Base-by-base conservation (phyloP, 352 stramenopile genomes). In the Globisporangium polare region DNA sequence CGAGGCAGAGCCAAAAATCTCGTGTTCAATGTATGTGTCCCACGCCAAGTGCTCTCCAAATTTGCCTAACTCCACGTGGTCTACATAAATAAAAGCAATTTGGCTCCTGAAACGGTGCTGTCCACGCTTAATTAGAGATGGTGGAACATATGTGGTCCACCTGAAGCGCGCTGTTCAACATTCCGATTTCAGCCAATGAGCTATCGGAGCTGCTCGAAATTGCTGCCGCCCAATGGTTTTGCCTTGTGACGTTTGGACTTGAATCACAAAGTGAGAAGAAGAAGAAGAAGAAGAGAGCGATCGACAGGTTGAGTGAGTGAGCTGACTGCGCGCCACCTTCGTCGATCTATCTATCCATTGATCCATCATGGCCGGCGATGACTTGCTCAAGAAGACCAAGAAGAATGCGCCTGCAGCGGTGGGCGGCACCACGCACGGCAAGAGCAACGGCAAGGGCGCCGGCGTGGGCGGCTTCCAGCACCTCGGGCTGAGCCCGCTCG, bases 391-490 rank as follows among this genome's bases (percentile, higher is more conserved):
- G 52, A 60, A 62, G 60, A 69, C 74, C 63, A 81, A 78, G 66
- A 79, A 80, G 53, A 55, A 56, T 42, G 64, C 54, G 29, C 65
- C 68, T 18, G 61, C 42, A 0, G 65, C 50, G 43, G 62, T 55
- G 24, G 66, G 71, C 41, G 67, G 61, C 41, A 81, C 83, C 31
- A 85, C 68, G 15, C 81, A 92, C 52, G 80, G 80, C 65, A 92
- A 92, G 63, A 90, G 78, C 46, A 92, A 90, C 61, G 82, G 82
- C 60, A 92, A 91, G 66, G 81, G 81, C 46, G 78, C 83, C 1
- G 80, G 83, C 15, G 77, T 85, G 27, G 84, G 83, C 46, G 88
- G 87, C 27, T 96, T 96, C 69, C 88, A 96, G 76, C 71, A 88
- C 74, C 63, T 96, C 35, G 88, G 87, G 7, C 73, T 96, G n/a